These are phyloP conservation scores for Mesembryanthemum crystallinum DNA, from an alignment of 148 eudicot species.

Conservation along the genomic window DNA sequence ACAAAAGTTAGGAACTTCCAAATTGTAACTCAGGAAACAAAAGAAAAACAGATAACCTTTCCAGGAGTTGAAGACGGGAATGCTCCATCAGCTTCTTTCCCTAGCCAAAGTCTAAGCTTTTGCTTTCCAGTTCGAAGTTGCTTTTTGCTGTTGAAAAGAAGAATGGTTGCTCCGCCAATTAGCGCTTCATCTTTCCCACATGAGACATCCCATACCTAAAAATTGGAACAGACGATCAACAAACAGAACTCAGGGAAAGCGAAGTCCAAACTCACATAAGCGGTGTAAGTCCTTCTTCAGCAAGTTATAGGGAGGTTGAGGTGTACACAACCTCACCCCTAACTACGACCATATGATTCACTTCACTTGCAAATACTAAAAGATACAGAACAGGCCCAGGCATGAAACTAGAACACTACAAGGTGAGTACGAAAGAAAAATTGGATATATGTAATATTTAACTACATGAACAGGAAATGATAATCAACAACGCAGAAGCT, in stretches of 20 bases:
- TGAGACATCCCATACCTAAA: constrained; percentile 95
- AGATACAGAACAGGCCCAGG: neutral
- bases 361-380: neutral
- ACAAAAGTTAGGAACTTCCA: neutral
- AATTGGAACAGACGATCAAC: constrained; percentile 9
- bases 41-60: constrained; percentile 48
- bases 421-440: neutral
- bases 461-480: neutral
- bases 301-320: neutral
- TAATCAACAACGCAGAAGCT: neutral
- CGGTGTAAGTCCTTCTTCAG: too few species aligned
- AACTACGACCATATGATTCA: neutral
- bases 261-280: too few species aligned
- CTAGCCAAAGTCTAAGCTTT: constrained; percentile 87
- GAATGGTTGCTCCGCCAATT: constrained; percentile 95
- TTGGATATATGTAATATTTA: neutral
- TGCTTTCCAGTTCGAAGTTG: constrained; percentile 96
- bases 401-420: neutral
- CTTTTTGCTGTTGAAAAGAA: constrained; percentile 86
- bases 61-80: constrained; percentile 83
- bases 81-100: constrained; percentile 89
- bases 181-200: constrained; percentile 75
- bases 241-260: neutral
- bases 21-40: neutral
- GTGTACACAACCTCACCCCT: neutral